A percentile compares a stretch with the other conserved stretches of the same genome.
Evolutionary conservation across 2,329 filamentous ascomycete species (phyloP).

Genomic region (Scortechinia acanthostroma): DNA sequence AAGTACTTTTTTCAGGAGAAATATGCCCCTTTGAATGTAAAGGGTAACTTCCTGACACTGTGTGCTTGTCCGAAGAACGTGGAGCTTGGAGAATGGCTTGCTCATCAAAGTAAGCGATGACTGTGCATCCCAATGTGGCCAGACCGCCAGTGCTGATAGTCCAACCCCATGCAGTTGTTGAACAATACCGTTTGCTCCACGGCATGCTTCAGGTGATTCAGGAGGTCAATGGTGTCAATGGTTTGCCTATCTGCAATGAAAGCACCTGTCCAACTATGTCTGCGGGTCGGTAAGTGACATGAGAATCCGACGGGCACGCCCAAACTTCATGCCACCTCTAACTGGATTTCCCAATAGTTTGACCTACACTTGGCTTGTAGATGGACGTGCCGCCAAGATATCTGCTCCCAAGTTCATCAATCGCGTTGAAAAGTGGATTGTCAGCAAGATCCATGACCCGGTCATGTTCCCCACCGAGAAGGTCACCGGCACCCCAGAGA

Average conservation of each 20-base stretch:
- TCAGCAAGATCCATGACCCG: conserved; percentile 14
- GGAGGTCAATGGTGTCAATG: conserved; percentile 2
- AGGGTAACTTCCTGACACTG: conserved; percentile 3
- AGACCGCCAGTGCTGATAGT: neutral
- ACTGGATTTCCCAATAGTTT: conserved; percentile 7
- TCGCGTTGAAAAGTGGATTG: conserved; percentile 15
- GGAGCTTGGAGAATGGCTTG: conserved; percentile 3
- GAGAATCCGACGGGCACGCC: too few species aligned
- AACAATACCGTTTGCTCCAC: conserved; percentile 2
- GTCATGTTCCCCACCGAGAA: conserved; percentile 10
- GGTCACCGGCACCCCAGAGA: neutral
- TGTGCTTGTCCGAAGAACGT: conserved; percentile 3
- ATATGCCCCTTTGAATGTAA: conserved; percentile 13
- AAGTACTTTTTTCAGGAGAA: conserved; percentile 42
- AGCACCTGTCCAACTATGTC: conserved; percentile 3
- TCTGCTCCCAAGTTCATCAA: conserved; percentile 15
- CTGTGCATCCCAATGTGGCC: neutral
- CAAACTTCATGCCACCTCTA: too few species aligned
- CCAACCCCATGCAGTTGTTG: conserved; percentile 2
- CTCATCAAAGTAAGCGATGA: conserved; percentile 1
- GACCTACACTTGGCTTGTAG: conserved; percentile 15
- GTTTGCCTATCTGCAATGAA: conserved; percentile 2
- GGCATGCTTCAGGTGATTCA: neutral
- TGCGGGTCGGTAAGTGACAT: neutral
- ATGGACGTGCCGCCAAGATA: conserved; percentile 13